phyloP scores from a whole-genome alignment of 75 land plant genomes.

The Selaginella moellendorffii region DNA sequence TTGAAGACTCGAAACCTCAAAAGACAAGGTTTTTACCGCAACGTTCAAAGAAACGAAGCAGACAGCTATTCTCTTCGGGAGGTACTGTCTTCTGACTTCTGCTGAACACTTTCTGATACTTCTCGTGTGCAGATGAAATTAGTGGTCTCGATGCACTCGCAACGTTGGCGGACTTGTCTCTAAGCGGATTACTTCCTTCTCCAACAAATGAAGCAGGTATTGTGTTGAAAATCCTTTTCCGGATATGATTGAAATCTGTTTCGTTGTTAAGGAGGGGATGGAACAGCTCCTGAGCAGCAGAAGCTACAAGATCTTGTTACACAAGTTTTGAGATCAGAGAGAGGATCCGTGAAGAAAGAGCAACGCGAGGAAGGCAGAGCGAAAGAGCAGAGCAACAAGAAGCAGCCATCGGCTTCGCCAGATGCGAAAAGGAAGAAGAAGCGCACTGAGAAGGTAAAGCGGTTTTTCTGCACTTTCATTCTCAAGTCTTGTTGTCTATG shows the following conservation, averaged over 20 bases:
- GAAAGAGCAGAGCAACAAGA: not conserved
- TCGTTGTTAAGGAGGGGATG: too few species aligned
- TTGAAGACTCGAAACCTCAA: conserved; percentile 25
- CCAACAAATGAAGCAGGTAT: conserved; percentile 37
- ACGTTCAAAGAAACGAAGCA: conserved; percentile 51
- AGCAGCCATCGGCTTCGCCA: not conserved
- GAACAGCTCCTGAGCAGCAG: not conserved
- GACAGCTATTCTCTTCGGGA: conserved; percentile 69
- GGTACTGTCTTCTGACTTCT: too few species aligned
- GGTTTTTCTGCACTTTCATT: not conserved
- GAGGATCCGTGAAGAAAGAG: not conserved
- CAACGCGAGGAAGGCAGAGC: not conserved
- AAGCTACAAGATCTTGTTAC: not conserved
- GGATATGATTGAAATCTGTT: not conserved
- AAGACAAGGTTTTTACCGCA: conserved; percentile 18
- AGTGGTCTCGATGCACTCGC: conserved; percentile 68
- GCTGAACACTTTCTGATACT: not conserved
- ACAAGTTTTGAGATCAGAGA: not conserved
- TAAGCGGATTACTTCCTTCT: conserved; percentile 41
- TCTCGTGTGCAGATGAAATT: conserved; percentile 46
- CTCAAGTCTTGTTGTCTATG: not conserved
- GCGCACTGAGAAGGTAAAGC: conserved; percentile 2
- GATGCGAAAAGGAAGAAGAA: conserved; percentile 2
- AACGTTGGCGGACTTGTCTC: conserved; percentile 65
- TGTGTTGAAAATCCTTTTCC: not conserved